Base-by-base conservation (phyloP, 1,139 yeast genomes). In the Candida frijolesensis region DNA sequence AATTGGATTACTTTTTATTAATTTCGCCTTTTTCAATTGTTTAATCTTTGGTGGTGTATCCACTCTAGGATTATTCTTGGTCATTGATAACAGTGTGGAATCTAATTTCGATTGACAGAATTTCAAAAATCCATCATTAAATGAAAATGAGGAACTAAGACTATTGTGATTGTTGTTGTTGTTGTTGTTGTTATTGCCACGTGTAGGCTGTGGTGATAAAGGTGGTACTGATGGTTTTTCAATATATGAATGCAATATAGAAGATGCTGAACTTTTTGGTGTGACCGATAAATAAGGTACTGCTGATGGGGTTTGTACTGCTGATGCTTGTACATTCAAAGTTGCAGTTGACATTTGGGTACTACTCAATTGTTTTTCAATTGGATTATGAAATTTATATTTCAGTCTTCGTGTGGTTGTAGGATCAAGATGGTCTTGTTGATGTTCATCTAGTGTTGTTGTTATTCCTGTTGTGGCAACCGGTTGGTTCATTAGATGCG, bases 311-410 rank as follows among this genome's bases (percentile, higher is more conserved):
- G 38, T 38, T 14, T 43, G 29, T 32, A 34, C 30, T 25, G 45
- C 45, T 18, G 45, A 43, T 10, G 45, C 45, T 22, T 22, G 45
- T 8, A 43, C 41, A 49, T 71, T 72, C 9, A 70, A 56, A 1
- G 74, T 70, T 14, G 76, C 72, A 4, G 64, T 52, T 1, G 62
- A 57, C 19, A 57, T 49, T 41, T 61, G 59, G 2, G 67, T 51
- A 11, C 61, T 42, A 18, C 53, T 50, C 42, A 55, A 48, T 30
- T 63, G 64, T 19, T 65, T 68, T 19, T 43, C 45, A 10, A 69
- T 68, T 0, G 80, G 80, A 54, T 76, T 76, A 53, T 75, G 79
- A 56, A 73, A 75, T 48, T 67, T 59, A 53, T 38, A 48, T 14
- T 38, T 38, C 42, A 38, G 30, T 22, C 9, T n/a, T n/a, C 6